Conservation (phyloP, 106 monocot genomes). For the Allium cepa region DNA sequence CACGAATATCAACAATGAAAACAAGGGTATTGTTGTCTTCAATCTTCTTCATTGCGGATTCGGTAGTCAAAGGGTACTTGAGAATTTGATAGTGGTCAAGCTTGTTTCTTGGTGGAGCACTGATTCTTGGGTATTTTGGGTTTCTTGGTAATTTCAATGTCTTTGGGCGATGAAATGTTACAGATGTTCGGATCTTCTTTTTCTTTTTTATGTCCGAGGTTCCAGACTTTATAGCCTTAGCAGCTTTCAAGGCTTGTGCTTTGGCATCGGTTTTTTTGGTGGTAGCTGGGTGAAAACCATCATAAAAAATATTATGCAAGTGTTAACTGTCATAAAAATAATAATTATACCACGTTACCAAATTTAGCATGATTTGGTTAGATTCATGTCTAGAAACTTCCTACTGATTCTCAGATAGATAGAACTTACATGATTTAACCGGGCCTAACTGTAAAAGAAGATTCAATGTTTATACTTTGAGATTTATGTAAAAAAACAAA, state of each 20-base stretch:
- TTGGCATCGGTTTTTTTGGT: slow-evolving; percentile 36
- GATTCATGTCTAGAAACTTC: too few relatives aligned
- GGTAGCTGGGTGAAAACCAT: slow-evolving; percentile 13
- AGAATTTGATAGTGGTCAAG: slow-evolving; percentile 47
- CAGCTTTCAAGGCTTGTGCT: slow-evolving; percentile 34
- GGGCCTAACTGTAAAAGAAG: too few relatives aligned
- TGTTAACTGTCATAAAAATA: too few relatives aligned
- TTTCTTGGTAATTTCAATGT: slow-evolving; percentile 27
- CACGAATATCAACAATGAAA: slow-evolving; percentile 46
- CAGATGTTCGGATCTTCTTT: slow-evolving; percentile 43
- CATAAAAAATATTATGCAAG: not conserved
- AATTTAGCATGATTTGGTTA: too few relatives aligned
- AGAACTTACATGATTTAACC: too few relatives aligned
- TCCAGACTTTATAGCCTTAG: slow-evolving; percentile 40
- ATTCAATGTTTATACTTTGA: too few relatives aligned
- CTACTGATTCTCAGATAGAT: too few relatives aligned
- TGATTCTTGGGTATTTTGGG: slow-evolving; percentile 43
- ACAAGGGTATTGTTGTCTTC: slow-evolving; percentile 55
- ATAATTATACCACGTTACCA: too few relatives aligned
- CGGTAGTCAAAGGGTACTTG: slow-evolving; percentile 35
- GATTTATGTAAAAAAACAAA: too few relatives aligned
- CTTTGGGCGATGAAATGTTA: slow-evolving; percentile 46
- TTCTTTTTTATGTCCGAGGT: slow-evolving; percentile 19
- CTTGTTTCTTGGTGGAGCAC: slow-evolving; percentile 38
- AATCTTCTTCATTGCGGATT: slow-evolving; percentile 49